Percentiles rank a stretch among this genome's conserved stretches.
These are phyloP conservation scores for Scutellaria galericulata DNA, from an alignment of 257 asterid genomes.

Conservation along the genomic window DNA sequence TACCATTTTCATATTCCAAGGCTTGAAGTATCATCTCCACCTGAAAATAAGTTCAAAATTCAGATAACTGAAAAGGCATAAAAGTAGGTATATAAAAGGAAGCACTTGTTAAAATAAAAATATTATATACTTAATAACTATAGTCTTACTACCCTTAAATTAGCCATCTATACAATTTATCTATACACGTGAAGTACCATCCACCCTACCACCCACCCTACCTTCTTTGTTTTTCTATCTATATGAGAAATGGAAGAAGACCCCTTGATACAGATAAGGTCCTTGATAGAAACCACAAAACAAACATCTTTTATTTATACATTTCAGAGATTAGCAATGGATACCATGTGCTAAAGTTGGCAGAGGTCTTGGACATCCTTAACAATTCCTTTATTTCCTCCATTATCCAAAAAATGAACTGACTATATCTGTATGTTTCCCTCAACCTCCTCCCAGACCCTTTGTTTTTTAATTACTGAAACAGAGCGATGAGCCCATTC, in stretches of 20 bases:
- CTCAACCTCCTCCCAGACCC: background rate
- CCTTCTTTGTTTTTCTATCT: too few species aligned
- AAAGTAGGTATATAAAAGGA: conserved; percentile 8
- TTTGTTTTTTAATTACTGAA: background rate
- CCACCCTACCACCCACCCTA: too few species aligned
- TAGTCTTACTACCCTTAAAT: conserved; percentile 13
- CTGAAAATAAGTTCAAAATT: conserved; percentile 48
- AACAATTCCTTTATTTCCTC: too few species aligned
- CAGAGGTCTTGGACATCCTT: too few species aligned
- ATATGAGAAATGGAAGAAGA: too few species aligned
- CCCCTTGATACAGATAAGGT: too few species aligned
- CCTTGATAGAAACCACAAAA: too few species aligned
- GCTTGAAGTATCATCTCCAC: conserved; percentile 99
- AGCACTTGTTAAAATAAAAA: conserved; percentile 19
- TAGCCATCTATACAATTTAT: background rate
- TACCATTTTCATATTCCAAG: conserved; percentile 91
- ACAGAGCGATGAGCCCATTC: background rate
- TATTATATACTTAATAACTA: background rate
- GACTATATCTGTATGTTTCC: background rate
- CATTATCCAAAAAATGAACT: too few species aligned
- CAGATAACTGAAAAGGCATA: conserved; percentile 21
- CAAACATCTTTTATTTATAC: too few species aligned
- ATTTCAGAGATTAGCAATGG: too few species aligned
- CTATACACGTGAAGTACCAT: too few species aligned
- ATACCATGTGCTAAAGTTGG: too few species aligned